These are phyloP conservation scores for Leishmania gerbilli DNA, from an alignment of 208 protist species.

Conservation along the genomic window DNA sequence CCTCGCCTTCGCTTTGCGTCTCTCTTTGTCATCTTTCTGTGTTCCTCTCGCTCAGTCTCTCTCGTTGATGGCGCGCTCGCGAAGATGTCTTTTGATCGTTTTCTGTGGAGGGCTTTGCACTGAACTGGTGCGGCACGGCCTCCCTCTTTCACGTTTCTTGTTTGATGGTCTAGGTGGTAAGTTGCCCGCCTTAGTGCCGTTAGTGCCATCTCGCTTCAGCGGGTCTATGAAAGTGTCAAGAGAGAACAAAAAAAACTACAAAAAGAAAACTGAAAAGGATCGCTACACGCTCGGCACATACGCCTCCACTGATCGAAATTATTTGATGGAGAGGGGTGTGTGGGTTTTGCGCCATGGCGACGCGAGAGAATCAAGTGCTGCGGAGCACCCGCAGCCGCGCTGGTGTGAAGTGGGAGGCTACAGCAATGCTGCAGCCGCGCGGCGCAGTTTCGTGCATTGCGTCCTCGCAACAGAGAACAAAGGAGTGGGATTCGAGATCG, in stretches of 20 bases:
- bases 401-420: background rate
- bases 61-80: background rate
- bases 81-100: background rate
- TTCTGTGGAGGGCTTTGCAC: background rate
- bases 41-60: background rate
- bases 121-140: background rate
- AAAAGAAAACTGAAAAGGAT: background rate
- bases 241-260: background rate
- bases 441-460: background rate
- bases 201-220: background rate
- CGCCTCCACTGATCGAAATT: background rate
- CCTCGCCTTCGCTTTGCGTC: background rate
- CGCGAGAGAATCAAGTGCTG: background rate
- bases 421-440: background rate
- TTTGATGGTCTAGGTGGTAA: background rate
- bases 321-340: background rate
- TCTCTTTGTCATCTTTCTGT: background rate
- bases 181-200: background rate
- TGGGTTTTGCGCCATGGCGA: too few species aligned
- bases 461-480: background rate
- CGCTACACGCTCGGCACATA: background rate
- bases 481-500: background rate
- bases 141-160: background rate
- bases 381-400: background rate
- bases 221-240: background rate